Conservation (phyloP, 345 rosid species). For the Pugionium cornutum region DNA sequence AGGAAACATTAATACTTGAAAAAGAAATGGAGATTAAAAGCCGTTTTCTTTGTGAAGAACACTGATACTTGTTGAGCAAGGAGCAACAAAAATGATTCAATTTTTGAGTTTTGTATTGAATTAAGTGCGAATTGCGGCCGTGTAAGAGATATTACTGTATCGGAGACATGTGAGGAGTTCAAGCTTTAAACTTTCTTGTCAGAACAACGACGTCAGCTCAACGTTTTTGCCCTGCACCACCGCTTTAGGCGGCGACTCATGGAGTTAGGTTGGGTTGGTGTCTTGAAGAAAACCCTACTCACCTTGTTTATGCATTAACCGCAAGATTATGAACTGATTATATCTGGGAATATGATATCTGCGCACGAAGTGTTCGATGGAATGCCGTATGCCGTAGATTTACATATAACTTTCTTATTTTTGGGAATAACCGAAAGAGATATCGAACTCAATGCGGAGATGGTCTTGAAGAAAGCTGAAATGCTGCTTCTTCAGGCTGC, state of each 20-base stretch:
- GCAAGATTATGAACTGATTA: slow-evolving; percentile 42
- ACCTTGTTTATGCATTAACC: slow-evolving; percentile 47
- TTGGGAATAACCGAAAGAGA: slow-evolving; percentile 55
- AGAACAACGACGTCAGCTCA: slow-evolving; percentile 41
- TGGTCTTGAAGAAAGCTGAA: slow-evolving; percentile 70
- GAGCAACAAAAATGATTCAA: background rate
- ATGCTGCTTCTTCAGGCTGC: slow-evolving; percentile 55
- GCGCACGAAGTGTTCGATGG: slow-evolving; percentile 58
- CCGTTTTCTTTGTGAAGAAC: background rate
- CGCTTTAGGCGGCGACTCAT: slow-evolving; percentile 21
- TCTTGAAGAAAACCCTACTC: slow-evolving; percentile 36
- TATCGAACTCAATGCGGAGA: slow-evolving; percentile 49
- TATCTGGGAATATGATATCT: slow-evolving; percentile 45
- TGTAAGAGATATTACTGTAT: slow-evolving; percentile 9
- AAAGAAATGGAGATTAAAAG: background rate
- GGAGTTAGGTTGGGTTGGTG: slow-evolving; percentile 35
- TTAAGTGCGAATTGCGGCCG: slow-evolving; percentile 13
- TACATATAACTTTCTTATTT: slow-evolving; percentile 64
- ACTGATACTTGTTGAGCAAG: slow-evolving; percentile 34
- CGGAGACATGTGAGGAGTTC: slow-evolving; percentile 44
- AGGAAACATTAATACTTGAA: background rate
- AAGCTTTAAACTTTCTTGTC: slow-evolving; percentile 39
- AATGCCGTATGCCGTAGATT: slow-evolving; percentile 55
- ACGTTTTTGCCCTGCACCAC: slow-evolving; percentile 21
- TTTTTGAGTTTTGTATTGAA: background rate